Conservation (phyloP, 306 rosid genomes). For the Vigna radiata region DNA sequence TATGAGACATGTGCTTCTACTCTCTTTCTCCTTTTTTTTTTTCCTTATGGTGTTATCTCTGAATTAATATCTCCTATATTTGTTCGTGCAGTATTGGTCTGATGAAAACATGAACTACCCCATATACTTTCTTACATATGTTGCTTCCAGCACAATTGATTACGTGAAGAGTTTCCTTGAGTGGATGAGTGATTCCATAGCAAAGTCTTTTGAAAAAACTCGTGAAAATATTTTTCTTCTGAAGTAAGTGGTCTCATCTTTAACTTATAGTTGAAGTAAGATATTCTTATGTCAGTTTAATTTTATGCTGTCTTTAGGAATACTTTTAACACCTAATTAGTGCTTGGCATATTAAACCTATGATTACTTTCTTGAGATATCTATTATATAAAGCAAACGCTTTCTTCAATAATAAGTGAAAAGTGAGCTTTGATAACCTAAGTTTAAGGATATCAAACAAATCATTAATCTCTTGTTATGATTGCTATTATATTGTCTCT, state of each 20-base stretch:
- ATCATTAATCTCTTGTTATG: constrained; percentile 19
- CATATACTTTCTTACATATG: constrained; percentile 81
- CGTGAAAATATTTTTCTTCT: constrained; percentile 90
- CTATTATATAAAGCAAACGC: neutral
- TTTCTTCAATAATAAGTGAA: constrained; percentile 33
- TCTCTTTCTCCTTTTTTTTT: neutral
- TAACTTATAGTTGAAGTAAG: constrained; percentile 20
- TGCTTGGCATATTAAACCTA: neutral
- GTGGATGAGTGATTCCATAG: constrained; percentile 98
- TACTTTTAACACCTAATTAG: neutral
- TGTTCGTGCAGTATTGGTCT: constrained; percentile 85
- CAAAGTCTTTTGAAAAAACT: constrained; percentile 92
- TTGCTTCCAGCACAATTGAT: constrained; percentile 91
- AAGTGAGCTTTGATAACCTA: neutral
- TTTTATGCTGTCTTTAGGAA: constrained; percentile 1
- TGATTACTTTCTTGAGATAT: constrained; percentile 36
- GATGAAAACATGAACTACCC: constrained; percentile 84
- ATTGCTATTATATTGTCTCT: constrained; percentile 42
- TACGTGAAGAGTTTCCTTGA: constrained; percentile 92
- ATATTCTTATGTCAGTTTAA: neutral
- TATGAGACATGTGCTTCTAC: constrained; percentile 41
- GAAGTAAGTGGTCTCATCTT: constrained; percentile 66
- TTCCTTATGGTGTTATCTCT: neutral
- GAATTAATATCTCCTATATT: constrained; percentile 44
- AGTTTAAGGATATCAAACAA: constrained; percentile 15